Base-by-base conservation (phyloP, 805 yeast species). In the Wilhelminamyces savonicus region DNA sequence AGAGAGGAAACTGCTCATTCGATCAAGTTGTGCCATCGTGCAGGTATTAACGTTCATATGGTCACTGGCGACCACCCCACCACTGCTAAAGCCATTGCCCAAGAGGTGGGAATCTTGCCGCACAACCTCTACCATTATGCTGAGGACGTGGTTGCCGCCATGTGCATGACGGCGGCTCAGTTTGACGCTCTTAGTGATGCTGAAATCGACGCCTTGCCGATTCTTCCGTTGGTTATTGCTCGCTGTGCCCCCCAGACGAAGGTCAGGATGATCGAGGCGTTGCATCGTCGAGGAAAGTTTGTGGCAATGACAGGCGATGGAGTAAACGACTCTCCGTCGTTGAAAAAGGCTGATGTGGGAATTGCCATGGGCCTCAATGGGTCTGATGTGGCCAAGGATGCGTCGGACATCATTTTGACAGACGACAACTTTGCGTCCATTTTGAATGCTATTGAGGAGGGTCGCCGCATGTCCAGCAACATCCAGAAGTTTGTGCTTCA, bases 351-450 rank as follows among this genome's bases (percentile, higher is more conserved):
- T 3, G 87, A 82, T 54, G 84, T 82, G 33, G 90, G 90, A 41
- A 80, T 82, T 52, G 86, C 90, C 8, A 82, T 82, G 90, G 90
- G 90, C 27, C 42, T 57, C 20, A 73, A 79, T 37, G 90, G 90
- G 4, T 76, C 84, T 9, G 90, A 82, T 59, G 90, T 82, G 23
- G 90, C 90, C n/a, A 82, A 82, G 52, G 85, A 81, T 51, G 86
- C 87, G 5, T 69, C 82, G 26, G 90, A 82, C 52, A 79, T 82
- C 52, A 83, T 82, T 12, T 65, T 82, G 29, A 69, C 81, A 14
- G 66, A 59, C 34, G 90, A 82, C 51, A 82, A 82, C 53, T 82
- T 82, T 56, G 83, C 88, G 4, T 79, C 88, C 12, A 82, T 82
- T 48, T 66, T 80, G 32, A 76, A 78, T 52, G 90, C 86, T 10